Evolutionary conservation across 2,329 filamentous ascomycete species (phyloP), one percentile per base, ranked within the genome.

Genomic region (Neofusicoccum ribis): DNA sequence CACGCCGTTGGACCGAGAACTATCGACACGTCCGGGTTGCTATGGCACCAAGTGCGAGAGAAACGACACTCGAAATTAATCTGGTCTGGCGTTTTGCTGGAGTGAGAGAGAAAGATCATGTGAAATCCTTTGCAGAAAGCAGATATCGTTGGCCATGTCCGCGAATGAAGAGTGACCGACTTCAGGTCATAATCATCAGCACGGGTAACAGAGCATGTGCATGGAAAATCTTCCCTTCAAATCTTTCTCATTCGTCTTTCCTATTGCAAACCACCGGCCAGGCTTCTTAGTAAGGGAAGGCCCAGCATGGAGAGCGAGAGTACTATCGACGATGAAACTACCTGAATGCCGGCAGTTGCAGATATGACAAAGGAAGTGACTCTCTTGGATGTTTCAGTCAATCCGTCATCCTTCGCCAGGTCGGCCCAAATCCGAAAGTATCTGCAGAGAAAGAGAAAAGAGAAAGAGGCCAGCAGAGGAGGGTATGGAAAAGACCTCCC

Each of bases 371-470:
- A 9, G 43, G 17, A 49, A 14, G 39, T 3, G 15, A 14, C 27
- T 47, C 56, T 23, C 50, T 34, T 31, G 17, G 27, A 8, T n/a
- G n/a, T n/a, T 59, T 17, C 41, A 31, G 17, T 17, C 15, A 11
- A 31, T 36, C 11, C 9, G 23, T 27, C 43, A 31, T 39, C 56
- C 31, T n/a, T 47, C 44, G 9, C 27, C 17, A n/a, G 15, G n/a
- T 47, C 31, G 11, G 39, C 49, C n/a, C 43, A 12, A 37, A 5
- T 27, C 56, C 12, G 11, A 47, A 36, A 14, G 15, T 49, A 15
- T 47, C 56, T 60, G 56, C 56, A 47, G 56, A 60, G 41, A 60
- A 58, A 60, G 56, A 60, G 43, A 46, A 58, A 44, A 31, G 12
- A n/a, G 47, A 47, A 60, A 27, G 6, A n/a, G 47, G 47, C 12